These are phyloP conservation scores for Osmanthus fragrans DNA, from an alignment of 257 asterid genomes.

Conservation along the genomic window DNA sequence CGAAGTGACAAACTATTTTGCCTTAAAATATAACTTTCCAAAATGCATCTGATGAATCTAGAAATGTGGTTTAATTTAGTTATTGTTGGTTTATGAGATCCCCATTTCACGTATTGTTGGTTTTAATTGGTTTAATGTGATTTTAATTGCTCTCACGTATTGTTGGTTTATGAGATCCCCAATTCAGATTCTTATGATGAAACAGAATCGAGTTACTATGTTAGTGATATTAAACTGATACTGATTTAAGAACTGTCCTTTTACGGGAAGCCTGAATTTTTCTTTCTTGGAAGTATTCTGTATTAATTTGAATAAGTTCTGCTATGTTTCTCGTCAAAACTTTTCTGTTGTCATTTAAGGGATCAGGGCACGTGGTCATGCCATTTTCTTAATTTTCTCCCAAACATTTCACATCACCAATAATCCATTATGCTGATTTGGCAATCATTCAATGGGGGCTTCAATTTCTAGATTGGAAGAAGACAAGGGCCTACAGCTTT, in stretches of 20 bases:
- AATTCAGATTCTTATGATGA: no score
- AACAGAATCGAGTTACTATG: constrained; percentile 7
- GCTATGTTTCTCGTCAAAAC: not conserved
- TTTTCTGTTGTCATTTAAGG: no score
- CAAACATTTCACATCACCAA: constrained; percentile 20
- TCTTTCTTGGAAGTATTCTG: not conserved
- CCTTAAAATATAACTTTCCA: no score
- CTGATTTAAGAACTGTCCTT: constrained; percentile 2
- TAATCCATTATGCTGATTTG: constrained; percentile 27
- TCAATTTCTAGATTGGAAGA: constrained; percentile 76
- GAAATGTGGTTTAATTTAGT: no score
- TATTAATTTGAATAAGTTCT: not conserved
- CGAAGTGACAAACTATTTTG: no score
- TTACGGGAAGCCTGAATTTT: not conserved
- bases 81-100: no score
- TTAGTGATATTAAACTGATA: constrained; percentile 1
- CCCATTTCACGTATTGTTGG: no score
- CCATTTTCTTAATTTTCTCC: not conserved
- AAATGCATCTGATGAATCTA: no score
- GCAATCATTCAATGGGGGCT: no score
- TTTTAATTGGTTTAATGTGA: no score
- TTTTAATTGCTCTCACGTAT: no score
- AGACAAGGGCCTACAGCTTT: constrained; percentile 84
- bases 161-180: no score
- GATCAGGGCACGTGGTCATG: not conserved